These are phyloP conservation scores for Diplogelasinospora grovesii DNA, from an alignment of 495 filamentous ascomycete species.

Conservation along the genomic window DNA sequence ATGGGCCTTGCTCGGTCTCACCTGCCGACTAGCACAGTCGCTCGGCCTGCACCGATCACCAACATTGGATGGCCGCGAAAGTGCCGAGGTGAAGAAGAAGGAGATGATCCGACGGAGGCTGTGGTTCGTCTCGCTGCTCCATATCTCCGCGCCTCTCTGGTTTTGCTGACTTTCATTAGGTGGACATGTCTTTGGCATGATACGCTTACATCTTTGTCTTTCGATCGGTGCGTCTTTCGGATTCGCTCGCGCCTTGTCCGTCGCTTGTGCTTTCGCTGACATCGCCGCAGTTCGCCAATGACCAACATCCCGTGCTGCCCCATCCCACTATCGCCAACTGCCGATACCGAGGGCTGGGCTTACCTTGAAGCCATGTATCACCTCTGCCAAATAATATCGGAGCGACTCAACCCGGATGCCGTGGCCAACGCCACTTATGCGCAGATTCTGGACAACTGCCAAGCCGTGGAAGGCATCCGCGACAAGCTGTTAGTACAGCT, in stretches of 20 bases:
- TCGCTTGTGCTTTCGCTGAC: background rate
- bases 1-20: slow-evolving; percentile 50
- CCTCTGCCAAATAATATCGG: slow-evolving; percentile 44
- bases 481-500: slow-evolving; percentile 36
- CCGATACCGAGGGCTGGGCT: slow-evolving; percentile 38
- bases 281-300: slow-evolving; percentile 35
- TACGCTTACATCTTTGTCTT: slow-evolving; percentile 47
- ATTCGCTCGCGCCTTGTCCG: background rate
- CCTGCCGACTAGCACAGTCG: slow-evolving; percentile 49
- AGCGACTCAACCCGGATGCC: slow-evolving; percentile 46
- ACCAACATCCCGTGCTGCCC: slow-evolving; percentile 43
- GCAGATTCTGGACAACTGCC: slow-evolving; percentile 42
- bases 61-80: slow-evolving; percentile 30
- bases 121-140: slow-evolving; percentile 20
- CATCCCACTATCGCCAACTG: slow-evolving; percentile 37
- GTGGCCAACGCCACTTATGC: slow-evolving; percentile 35
- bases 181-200: slow-evolving; percentile 55
- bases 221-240: slow-evolving; percentile 40
- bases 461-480: slow-evolving; percentile 42
- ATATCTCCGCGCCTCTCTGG: background rate
- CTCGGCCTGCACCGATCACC: slow-evolving; percentile 45
- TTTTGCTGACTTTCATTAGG: slow-evolving; percentile 22
- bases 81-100: slow-evolving; percentile 29
- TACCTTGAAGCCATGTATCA: slow-evolving; percentile 52
- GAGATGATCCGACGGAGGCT: slow-evolving; percentile 39